These are phyloP conservation scores for Acacia concinna DNA, from an alignment of 331 rosid species.

Conservation along the genomic window DNA sequence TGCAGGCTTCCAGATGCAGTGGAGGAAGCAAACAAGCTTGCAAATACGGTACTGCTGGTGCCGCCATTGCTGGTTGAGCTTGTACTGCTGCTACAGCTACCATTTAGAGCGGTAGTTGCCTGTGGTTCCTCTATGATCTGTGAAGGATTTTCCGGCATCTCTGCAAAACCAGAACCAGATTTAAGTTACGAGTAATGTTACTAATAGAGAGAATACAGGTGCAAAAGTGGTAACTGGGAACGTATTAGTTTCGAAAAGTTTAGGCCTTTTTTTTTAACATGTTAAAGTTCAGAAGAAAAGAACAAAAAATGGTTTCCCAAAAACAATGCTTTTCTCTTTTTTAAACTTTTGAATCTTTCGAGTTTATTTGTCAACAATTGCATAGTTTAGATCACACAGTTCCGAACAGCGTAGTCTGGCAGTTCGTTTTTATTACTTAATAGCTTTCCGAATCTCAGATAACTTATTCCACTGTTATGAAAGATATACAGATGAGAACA, in stretches of 20 bases:
- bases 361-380: slow-evolving; percentile 45
- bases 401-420: slow-evolving; percentile 35
- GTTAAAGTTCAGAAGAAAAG: slow-evolving; percentile 48
- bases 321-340: slow-evolving; percentile 51
- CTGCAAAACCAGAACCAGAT: slow-evolving; percentile 35
- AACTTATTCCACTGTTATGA: slow-evolving; percentile 29
- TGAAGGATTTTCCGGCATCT: slow-evolving; percentile 50
- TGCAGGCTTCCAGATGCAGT: slow-evolving; percentile 59
- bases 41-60: slow-evolving; percentile 67
- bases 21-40: slow-evolving; percentile 86
- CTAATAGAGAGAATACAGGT: slow-evolving; percentile 18
- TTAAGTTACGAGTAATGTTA: not conserved
- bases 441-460: slow-evolving; percentile 44
- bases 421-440: slow-evolving; percentile 41
- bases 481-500: slow-evolving; percentile 45
- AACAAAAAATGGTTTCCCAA: slow-evolving; percentile 51
- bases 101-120: slow-evolving; percentile 39
- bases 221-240: slow-evolving; percentile 39
- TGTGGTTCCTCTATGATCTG: slow-evolving; percentile 55
- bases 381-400: slow-evolving; percentile 41
- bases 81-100: slow-evolving; percentile 57
- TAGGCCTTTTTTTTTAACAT: slow-evolving; percentile 37
- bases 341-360: slow-evolving; percentile 60
- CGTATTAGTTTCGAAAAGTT: slow-evolving; percentile 40
- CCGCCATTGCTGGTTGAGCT: slow-evolving; percentile 66